phyloP scores from a whole-genome alignment of 148 eudicot species.

The Gaultheria prostrata region DNA sequence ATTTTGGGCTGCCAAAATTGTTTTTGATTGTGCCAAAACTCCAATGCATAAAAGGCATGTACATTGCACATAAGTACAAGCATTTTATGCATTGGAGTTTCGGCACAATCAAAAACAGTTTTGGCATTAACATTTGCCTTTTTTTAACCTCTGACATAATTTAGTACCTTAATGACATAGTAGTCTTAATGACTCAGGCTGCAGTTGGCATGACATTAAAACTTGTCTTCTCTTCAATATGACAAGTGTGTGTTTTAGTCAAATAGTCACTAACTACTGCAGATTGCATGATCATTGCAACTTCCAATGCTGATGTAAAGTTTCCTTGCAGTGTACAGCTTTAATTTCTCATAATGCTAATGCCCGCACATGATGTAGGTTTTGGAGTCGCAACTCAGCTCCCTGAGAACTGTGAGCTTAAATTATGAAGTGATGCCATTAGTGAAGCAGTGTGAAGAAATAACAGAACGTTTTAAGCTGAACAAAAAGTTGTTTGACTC shows the following conservation, averaged over 20 bases:
- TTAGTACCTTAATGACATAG: background rate
- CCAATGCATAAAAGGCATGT: too few species aligned
- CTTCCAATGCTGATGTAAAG: background rate
- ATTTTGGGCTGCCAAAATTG: background rate
- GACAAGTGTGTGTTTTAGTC: background rate
- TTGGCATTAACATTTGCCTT: background rate
- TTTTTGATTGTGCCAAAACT: too few species aligned
- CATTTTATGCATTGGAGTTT: too few species aligned
- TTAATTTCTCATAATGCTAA: constrained; percentile 2
- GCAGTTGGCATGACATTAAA: background rate
- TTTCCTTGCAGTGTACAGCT: background rate
- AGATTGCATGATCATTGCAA: background rate
- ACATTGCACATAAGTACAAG: too few species aligned
- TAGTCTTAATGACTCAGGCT: background rate
- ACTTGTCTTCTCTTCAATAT: constrained; percentile 7
- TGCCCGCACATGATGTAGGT: constrained; percentile 41
- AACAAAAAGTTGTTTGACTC: constrained; percentile 69
- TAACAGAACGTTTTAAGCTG: constrained; percentile 62
- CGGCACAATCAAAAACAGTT: too few species aligned
- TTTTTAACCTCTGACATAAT: background rate
- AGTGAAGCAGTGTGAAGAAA: constrained; percentile 76
- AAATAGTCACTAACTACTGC: background rate
- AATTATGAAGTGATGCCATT: constrained; percentile 67
- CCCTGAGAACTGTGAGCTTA: constrained; percentile 51
- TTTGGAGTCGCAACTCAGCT: constrained; percentile 54